A percentile compares a stretch with the other conserved stretches of the same genome.
These are phyloP conservation scores for Forsythia suspensa DNA, from an alignment of 257 asterid genomes.

Conservation along the genomic window DNA sequence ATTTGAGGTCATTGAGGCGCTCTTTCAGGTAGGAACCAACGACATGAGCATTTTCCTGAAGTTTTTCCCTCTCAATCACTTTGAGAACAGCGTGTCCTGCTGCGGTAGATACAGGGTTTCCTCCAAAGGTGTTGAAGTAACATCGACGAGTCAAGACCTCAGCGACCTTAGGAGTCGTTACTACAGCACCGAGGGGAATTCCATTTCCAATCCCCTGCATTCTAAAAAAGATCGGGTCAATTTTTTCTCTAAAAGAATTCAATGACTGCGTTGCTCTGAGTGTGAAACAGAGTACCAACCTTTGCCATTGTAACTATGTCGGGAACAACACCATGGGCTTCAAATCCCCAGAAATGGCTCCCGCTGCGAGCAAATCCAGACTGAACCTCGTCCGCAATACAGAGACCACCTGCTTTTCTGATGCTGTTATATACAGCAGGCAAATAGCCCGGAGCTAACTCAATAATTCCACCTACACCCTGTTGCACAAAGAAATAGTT, in stretches of 20 bases:
- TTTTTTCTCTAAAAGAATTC: neutral
- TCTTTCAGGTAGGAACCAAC: conserved; percentile 40
- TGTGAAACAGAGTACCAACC: conserved; percentile 13
- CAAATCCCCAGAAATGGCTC: conserved; percentile 43
- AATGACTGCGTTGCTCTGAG: neutral
- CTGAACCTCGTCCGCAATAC: conserved; percentile 43
- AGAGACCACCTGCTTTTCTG: conserved; percentile 36
- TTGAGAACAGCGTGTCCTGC: conserved; percentile 39
- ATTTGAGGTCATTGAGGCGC: conserved; percentile 31
- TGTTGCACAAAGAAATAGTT: neutral
- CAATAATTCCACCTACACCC: conserved; percentile 47
- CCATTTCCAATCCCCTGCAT: conserved; percentile 42
- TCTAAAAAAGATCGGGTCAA: neutral
- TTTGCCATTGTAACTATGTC: conserved; percentile 46
- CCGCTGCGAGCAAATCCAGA: conserved; percentile 40
- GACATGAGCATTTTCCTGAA: conserved; percentile 36
- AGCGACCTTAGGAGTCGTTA: conserved; percentile 37
- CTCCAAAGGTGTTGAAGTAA: conserved; percentile 46
- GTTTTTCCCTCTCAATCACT: conserved; percentile 39
- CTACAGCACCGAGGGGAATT: conserved; percentile 43
- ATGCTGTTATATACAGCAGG: conserved; percentile 28
- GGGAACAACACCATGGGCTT: conserved; percentile 37
- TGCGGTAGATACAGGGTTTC: conserved; percentile 39
- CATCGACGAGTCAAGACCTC: conserved; percentile 36
- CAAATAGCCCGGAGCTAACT: conserved; percentile 42